Evolutionary conservation across 306 rosid species (phyloP), one percentile per base, ranked within the genome.

Genomic region (Fragaria iinumae): DNA sequence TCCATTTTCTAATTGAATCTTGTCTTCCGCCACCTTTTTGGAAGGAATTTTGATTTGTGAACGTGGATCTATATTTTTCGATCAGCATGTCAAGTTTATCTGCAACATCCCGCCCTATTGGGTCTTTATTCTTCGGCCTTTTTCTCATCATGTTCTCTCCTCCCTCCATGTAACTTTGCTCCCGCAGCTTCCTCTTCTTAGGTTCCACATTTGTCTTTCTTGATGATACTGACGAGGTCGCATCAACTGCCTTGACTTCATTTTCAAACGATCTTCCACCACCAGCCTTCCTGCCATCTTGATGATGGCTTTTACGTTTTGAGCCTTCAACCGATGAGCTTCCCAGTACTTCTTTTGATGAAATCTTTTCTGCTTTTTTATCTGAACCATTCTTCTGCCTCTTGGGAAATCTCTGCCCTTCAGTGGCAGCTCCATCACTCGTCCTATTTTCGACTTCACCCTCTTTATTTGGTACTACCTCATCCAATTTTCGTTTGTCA

Each of bases 81-180:
- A 95, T 92, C 75, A 95, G 97, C 88, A 86, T 55, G 88, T 95
- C 99, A 53, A 95, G 99, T 85, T 89, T 90, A 77, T 92, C 99
- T 23, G 76, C 87, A 12, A 32, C 82, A 20, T 89, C 97, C 76
- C 86, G 81, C 44, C 98, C 98, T 47, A 70, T 56, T 18, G 90
- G 84, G 25, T 56, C 96, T 80, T 89, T 89, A 20, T 84, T 92
- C 92, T 83, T 91, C 1, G 89, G 39, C 80, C 92, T 76, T 81
- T 55, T 69, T 34, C 84, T 84, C 82, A 59, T 84, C 10, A 76
- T 65, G 70, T 77, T 74, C 52, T 83, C 88, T 60, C 76, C 88
- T 63, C 71, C 82, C 57, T 68, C 75, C 16, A 2, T 21, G 71
- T 74, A 83, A 21, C 53, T 80, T 71, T 83, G 89, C 75, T 82